Conservation (phyloP, 768 basidiomycete species). For the Tylopilus sp. region DNA sequence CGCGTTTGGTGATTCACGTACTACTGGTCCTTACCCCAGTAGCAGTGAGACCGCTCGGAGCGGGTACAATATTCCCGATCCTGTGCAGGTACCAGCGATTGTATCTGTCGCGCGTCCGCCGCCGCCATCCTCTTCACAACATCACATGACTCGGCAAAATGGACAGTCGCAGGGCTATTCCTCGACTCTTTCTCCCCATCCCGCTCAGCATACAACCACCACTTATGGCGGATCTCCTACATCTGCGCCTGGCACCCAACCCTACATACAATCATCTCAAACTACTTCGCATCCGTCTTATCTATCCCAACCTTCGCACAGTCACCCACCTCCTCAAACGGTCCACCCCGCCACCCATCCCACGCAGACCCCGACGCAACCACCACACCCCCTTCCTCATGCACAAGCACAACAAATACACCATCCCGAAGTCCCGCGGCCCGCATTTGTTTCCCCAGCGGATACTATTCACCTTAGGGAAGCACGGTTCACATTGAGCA, state of each 20-base stretch:
- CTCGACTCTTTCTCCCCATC: conserved; percentile 15
- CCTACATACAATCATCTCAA: conserved; percentile 15
- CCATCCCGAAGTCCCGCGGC: conserved; percentile 21
- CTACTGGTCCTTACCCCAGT: conserved; percentile 15
- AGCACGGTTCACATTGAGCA: conserved; percentile 8
- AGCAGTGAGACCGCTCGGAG: conserved; percentile 11
- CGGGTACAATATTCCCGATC: conserved; percentile 16
- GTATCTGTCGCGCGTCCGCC: conserved; percentile 20
- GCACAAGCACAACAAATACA: conserved; percentile 25
- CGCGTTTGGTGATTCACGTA: conserved; percentile 23
- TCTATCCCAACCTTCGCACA: conserved; percentile 14
- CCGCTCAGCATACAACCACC: conserved; percentile 10
- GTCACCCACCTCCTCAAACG: conserved; percentile 16
- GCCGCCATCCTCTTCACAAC: conserved; percentile 11
- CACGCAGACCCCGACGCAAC: conserved; percentile 21
- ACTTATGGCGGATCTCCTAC: conserved; percentile 16
- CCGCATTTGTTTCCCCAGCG: conserved; percentile 27
- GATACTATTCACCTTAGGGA: conserved; percentile 29
- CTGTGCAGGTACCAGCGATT: conserved; percentile 10
- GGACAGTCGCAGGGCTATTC: conserved; percentile 18
- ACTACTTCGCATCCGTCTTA: conserved; percentile 10
- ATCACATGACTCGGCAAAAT: conserved; percentile 18
- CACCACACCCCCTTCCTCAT: conserved; percentile 27
- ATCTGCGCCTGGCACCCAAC: conserved; percentile 20
- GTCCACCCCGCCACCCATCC: conserved; percentile 12